These are phyloP conservation scores for Rheum nobile DNA, from an alignment of 148 eudicot species.

Conservation along the genomic window DNA sequence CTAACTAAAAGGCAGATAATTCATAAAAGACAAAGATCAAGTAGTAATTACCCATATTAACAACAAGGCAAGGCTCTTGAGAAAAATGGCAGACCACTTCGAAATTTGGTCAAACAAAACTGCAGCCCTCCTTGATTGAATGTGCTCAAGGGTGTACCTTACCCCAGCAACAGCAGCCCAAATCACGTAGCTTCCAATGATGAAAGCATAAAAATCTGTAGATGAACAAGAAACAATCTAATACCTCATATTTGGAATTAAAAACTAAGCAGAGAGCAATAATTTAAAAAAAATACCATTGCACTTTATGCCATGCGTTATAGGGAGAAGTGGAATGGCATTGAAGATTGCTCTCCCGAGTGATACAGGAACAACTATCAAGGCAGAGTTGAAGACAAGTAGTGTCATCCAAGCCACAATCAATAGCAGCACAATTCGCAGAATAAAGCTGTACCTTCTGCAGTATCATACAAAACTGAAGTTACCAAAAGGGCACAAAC, in stretches of 20 bases:
- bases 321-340: conserved; percentile 76
- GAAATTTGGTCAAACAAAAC: conserved; percentile 58
- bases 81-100: conserved; percentile 82
- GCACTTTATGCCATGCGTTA: conserved; percentile 91
- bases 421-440: conserved; percentile 74
- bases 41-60: conserved; percentile 71
- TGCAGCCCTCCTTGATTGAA: conserved; percentile 54
- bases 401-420: conserved; percentile 98
- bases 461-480: conserved; percentile 4
- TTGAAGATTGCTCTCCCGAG: conserved; percentile 77
- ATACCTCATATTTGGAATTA: neutral
- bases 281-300: conserved; percentile 38
- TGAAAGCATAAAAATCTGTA: conserved; percentile 85
- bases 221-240: neutral
- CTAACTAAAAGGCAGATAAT: neutral
- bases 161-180: conserved; percentile 89
- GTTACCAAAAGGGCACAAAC: neutral
- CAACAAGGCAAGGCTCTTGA: conserved; percentile 72
- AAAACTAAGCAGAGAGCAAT: neutral
- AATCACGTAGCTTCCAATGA: conserved; percentile 88
- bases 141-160: conserved; percentile 68
- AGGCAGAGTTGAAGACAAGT: conserved; percentile 64
- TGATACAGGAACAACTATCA: conserved; percentile 68
- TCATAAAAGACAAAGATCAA: neutral
- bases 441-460: conserved; percentile 74